Base-by-base conservation (phyloP, 306 rosid genomes). In the Lotus japonicus region DNA sequence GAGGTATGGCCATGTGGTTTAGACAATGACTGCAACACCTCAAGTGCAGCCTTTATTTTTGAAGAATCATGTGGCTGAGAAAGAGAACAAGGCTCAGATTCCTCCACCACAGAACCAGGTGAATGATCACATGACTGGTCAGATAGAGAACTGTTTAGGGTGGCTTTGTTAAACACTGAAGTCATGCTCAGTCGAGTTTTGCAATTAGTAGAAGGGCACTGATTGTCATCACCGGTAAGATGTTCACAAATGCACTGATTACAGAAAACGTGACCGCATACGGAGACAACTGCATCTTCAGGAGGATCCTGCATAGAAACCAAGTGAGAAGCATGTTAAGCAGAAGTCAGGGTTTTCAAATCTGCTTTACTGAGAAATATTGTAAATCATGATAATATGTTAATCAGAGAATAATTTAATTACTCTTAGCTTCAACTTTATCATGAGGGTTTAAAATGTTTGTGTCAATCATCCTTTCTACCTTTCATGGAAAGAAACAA, bases 191-290 rank as follows among this genome's bases (percentile, higher is more conserved):
- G 79, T 66, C 74, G 81, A 61, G 64, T 83, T 83, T 85, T 88
- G 90, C 99, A 95, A 51, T 76, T 83, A 57, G 85, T 58, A 54
- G 65, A 52, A 68, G 96, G 90, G 75, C 99, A 95, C 77, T 81
- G 90, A 50, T 75, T 78, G 70, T 90, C 97, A 80, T 90, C 92
- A 49, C 92, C 86, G 3, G 81, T 82, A 56, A 87, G 96, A 75
- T 78, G 87, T 71, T 95, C 99, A 68, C 71, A 81, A 72, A 95
- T 81, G 83, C 99, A 95, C 77, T 95, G 99, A 76, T 86, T 85
- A 78, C 99, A 95, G 82, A 95, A 95, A 58, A 95, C 99, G 35
- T 95, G 99, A 58, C 96, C 97, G 74, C 99, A 95, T 42, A 82
- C 77, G 50, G 99, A 87, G 77, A 95, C 96, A 72, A 88, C 97